Percentiles rank a stretch among this genome's conserved stretches.
Evolutionary conservation across 2,329 filamentous ascomycete genomes (phyloP).

Genomic region (Orbilia oligospora): DNA sequence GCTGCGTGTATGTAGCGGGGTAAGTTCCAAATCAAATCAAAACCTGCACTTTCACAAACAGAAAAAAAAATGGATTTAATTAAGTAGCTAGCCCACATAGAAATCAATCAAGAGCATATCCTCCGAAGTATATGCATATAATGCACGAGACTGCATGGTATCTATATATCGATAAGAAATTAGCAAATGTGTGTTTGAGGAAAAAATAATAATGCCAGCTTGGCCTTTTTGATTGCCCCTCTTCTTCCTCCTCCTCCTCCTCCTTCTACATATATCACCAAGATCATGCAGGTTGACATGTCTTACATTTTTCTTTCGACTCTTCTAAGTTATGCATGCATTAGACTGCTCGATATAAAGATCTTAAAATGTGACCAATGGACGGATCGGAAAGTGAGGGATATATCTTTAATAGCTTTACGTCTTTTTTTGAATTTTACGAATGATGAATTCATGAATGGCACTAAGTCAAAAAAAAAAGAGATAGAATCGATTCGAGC

Average conservation of each 20-base stretch:
- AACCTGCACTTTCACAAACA: too few relatives aligned
- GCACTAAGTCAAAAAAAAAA: too few relatives aligned
- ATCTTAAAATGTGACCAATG: too few relatives aligned
- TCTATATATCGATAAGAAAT: not conserved
- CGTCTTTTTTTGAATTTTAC: too few relatives aligned
- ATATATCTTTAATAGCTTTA: not conserved
- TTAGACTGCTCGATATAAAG: not conserved
- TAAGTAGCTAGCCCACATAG: too few relatives aligned
- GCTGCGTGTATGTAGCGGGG: too few relatives aligned
- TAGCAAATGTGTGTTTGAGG: too few relatives aligned
- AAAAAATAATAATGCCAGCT: slow-evolving; percentile 16
- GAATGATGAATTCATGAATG: too few relatives aligned
- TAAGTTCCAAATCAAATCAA: too few relatives aligned
- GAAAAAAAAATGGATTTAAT: too few relatives aligned
- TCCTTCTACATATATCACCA: not conserved
- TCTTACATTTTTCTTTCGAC: not conserved
- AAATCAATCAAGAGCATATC: not conserved
- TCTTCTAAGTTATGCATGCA: not conserved
- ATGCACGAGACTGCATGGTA: not conserved
- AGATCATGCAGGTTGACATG: slow-evolving; percentile 11
- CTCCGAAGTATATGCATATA: not conserved
- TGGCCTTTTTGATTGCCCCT: slow-evolving; percentile 5
- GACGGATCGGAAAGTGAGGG: too few relatives aligned
- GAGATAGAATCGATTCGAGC: not conserved
- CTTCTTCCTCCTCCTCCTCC: not conserved